These are phyloP conservation scores for Pyricularia sp. DNA, from an alignment of 2,329 filamentous ascomycete species.

Conservation along the genomic window DNA sequence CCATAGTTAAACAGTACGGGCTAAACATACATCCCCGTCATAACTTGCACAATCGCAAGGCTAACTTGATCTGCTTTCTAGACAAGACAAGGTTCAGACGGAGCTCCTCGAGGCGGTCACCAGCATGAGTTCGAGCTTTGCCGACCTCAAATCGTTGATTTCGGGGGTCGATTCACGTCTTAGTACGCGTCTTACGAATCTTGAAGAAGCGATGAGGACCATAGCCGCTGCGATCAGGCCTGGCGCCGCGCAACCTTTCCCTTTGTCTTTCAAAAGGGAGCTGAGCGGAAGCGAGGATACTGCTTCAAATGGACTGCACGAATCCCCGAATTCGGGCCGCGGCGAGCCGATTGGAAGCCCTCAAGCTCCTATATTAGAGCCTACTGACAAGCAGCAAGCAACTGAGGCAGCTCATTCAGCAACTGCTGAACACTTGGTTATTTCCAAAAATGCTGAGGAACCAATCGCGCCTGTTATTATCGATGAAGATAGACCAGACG, in stretches of 20 bases:
- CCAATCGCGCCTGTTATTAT: background rate
- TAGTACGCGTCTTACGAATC: background rate
- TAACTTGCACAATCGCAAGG: background rate
- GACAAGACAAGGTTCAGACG: slow-evolving; percentile 44
- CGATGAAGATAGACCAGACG: slow-evolving; percentile 28
- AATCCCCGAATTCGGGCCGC: background rate
- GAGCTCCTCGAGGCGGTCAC: slow-evolving; percentile 50
- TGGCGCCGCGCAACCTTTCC: background rate
- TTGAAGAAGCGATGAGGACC: background rate
- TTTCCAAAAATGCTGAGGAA: background rate
- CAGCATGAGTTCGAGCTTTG: background rate
- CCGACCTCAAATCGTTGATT: background rate
- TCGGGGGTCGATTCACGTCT: background rate
- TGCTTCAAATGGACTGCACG: background rate
- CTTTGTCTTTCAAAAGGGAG: background rate
- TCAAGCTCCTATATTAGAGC: background rate
- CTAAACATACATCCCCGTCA: background rate
- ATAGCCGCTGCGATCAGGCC: background rate
- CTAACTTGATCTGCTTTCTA: background rate
- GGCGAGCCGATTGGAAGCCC: background rate
- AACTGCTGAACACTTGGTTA: background rate
- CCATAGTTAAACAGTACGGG: slow-evolving; percentile 80
- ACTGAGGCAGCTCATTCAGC: background rate
- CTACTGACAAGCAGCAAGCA: background rate
- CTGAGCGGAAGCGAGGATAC: background rate